Base-by-base conservation (phyloP, 2,329 filamentous ascomycete species). In the Scleromitrula shiraiana region DNA sequence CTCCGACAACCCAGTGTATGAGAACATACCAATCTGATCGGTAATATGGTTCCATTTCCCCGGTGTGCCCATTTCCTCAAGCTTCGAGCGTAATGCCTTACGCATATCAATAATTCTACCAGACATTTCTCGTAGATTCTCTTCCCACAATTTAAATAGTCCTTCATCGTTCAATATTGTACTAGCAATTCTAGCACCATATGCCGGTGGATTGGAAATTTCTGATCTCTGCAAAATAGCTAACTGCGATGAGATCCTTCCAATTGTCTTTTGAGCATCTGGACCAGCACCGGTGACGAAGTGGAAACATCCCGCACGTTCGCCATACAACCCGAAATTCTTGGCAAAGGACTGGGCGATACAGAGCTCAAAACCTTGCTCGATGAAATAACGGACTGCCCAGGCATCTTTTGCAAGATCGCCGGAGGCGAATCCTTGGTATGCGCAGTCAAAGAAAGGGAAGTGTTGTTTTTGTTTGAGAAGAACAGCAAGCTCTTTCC, bases 21-120 rank as follows among this genome's bases (percentile, higher is more conserved):
- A 91, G 72, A 98, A 98, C 93, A 98, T 98, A 71, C 93, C 93
- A 64, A 98, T 98, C 76, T 98, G 93, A 62, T 94, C 87, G 14
- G 90, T 96, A 66, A 98, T 95, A 70, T 98, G 93, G 64, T 90
- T 88, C 93, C 93, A 98, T 12, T 78, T 85, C 26, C 91, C 91
- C 0, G 91, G 91, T 0, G 93, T 96, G 24, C 79, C 80, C 51
- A 91, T 77, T 62, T 82, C 80, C 70, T 97, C 91, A 9, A 98
- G 79, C 68, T 90, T 88, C 48, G 72, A 70, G 42, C 88, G 79
- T 59, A 98, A 72, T 3, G 78, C 80, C 62, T 80, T 80, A 55
- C 93, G 83, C 93, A 97, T 98, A 63, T 80, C 78, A 57, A 87
- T 91, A 72, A 98, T 98, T 54, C 93, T 85, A 20, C 93, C 91